Evolutionary conservation across 305 asterid genomes (phyloP).

Genomic region (Striga hermonthica): DNA sequence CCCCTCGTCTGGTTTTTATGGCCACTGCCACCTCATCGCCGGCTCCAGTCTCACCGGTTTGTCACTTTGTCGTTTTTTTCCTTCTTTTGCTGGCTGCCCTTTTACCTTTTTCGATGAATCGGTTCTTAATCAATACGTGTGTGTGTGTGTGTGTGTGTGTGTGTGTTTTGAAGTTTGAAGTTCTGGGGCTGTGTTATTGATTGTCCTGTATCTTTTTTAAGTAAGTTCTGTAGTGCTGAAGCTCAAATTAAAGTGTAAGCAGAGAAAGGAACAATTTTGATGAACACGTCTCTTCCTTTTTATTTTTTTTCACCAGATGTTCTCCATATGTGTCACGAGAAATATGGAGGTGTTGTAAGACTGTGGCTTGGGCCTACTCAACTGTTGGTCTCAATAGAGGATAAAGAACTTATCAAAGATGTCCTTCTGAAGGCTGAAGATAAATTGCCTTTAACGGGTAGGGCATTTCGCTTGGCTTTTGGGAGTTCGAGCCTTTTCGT

Average conservation of each 20-base stretch:
- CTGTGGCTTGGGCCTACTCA: slow-evolving; percentile 47
- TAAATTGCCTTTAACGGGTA: slow-evolving; percentile 47
- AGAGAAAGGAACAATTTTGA: neutral
- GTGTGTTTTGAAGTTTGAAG: neutral
- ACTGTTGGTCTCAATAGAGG: slow-evolving; percentile 44
- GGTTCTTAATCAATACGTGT: neutral
- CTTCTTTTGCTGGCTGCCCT: neutral
- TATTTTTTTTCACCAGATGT: slow-evolving; percentile 33
- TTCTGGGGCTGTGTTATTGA: neutral
- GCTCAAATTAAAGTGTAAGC: slow-evolving; percentile 10
- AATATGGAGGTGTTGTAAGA: slow-evolving; percentile 43
- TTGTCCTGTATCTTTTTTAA: no score
- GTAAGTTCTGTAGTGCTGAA: slow-evolving; percentile 2
- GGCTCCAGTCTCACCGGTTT: slow-evolving; percentile 39
- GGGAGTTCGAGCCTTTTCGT: slow-evolving; percentile 42
- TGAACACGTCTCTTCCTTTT: neutral
- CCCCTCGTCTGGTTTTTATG: slow-evolving; percentile 41
- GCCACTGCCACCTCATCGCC: slow-evolving; percentile 44
- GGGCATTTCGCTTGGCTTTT: slow-evolving; percentile 42
- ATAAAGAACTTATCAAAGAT: slow-evolving; percentile 41
- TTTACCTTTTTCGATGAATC: neutral
- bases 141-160: slow-evolving; percentile 11
- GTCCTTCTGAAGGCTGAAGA: slow-evolving; percentile 45
- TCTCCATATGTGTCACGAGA: slow-evolving; percentile 35
- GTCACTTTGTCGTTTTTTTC: neutral